phyloP scores from a whole-genome alignment of 2,329 filamentous ascomycete genomes.

The Aureobasidium sp. region DNA sequence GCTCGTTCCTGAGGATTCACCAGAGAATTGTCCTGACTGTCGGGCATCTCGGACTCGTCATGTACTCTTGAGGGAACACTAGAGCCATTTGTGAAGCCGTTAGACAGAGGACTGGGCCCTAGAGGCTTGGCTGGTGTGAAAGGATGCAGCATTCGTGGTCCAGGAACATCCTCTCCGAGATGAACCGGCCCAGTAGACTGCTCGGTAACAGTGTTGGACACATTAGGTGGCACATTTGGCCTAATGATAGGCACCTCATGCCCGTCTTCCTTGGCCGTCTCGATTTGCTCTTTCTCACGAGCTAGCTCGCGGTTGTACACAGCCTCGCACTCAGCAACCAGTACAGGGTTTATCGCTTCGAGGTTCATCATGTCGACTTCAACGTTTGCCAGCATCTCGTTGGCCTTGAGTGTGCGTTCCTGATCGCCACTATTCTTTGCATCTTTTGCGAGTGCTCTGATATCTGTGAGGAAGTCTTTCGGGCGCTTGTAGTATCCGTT shows the following conservation, averaged over 20 bases:
- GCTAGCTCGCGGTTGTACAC: constrained; percentile 68
- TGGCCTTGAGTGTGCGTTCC: constrained; percentile 76
- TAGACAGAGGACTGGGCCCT: constrained; percentile 53
- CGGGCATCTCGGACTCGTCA: constrained; percentile 40
- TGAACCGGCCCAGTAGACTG: constrained; percentile 41
- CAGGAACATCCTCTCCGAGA: constrained; percentile 59
- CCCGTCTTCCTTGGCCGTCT: constrained; percentile 52
- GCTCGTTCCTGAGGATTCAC: constrained; percentile 28
- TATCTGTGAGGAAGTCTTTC: constrained; percentile 81
- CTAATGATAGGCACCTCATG: constrained; percentile 35
- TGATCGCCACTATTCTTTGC: constrained; percentile 75
- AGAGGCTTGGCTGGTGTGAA: constrained; percentile 47
- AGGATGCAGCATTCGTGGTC: constrained; percentile 36
- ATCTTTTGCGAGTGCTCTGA: constrained; percentile 78
- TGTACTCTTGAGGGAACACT: constrained; percentile 32
- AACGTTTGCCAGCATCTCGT: constrained; percentile 86
- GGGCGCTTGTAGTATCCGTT: constrained; percentile 94
- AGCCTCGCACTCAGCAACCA: constrained; percentile 69
- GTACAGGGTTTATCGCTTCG: constrained; percentile 55
- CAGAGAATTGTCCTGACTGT: constrained; percentile 31
- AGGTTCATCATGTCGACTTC: constrained; percentile 84
- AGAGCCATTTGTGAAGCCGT: constrained; percentile 46
- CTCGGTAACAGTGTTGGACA: constrained; percentile 36
- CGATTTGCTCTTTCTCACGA: constrained; percentile 49
- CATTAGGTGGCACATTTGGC: constrained; percentile 34